Evolutionary conservation across 495 filamentous ascomycete species (phyloP).

Genomic region (Lentithecium fluviatile): DNA sequence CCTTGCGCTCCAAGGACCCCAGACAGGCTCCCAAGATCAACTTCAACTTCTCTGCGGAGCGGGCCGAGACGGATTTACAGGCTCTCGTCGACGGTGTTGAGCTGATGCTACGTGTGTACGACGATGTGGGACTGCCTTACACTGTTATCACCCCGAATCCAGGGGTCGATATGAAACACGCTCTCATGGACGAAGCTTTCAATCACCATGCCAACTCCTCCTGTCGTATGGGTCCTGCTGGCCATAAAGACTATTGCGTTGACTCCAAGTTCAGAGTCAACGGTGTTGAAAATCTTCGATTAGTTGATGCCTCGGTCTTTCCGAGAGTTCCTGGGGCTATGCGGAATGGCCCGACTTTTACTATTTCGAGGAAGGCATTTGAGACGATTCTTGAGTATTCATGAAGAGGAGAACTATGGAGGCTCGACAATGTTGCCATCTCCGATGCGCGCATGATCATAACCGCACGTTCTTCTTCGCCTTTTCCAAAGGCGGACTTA

Average conservation of each 20-base stretch:
- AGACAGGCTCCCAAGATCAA: not conserved
- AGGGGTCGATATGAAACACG: slow-evolving; percentile 3
- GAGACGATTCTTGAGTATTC: too few relatives aligned
- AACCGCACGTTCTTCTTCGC: too few relatives aligned
- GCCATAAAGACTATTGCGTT: not conserved
- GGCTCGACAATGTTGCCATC: too few relatives aligned
- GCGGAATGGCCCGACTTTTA: too few relatives aligned
- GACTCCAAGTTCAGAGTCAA: slow-evolving; percentile 5
- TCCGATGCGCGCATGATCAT: too few relatives aligned
- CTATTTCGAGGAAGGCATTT: too few relatives aligned
- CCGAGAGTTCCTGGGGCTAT: too few relatives aligned
- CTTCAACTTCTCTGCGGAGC: slow-evolving; percentile 5
- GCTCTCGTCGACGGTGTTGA: slow-evolving; percentile 3
- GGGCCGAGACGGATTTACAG: not conserved
- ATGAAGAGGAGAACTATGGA: too few relatives aligned
- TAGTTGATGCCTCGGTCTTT: too few relatives aligned
- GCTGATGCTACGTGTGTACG: not conserved
- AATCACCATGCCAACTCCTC: not conserved
- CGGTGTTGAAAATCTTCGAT: not conserved
- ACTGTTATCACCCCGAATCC: not conserved
- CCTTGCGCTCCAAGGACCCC: slow-evolving; percentile 3
- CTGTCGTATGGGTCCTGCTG: not conserved
- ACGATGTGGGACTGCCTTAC: not conserved
- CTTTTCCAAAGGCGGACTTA: too few relatives aligned
- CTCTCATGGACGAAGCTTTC: slow-evolving; percentile 4